Evolutionary conservation across 345 rosid genomes (phyloP).

Genomic region (Ceriops decandra): DNA sequence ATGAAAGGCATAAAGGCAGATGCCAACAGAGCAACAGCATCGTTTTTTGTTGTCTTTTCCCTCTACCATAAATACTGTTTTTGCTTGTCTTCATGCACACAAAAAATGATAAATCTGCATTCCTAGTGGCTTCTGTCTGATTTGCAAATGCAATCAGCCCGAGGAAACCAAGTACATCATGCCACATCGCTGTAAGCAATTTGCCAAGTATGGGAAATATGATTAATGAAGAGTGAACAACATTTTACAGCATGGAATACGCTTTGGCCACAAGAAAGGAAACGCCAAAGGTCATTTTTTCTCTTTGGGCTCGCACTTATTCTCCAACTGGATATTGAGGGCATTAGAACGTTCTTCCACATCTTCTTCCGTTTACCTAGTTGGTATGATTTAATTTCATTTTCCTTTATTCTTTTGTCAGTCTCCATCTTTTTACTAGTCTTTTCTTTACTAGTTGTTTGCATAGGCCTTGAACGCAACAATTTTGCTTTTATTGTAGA

Average conservation of each 20-base stretch:
- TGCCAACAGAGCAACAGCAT: too few species aligned
- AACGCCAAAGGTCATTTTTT: conserved; percentile 89
- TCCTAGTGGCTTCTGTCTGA: too few species aligned
- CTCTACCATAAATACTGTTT: too few species aligned
- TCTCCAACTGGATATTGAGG: conserved; percentile 72
- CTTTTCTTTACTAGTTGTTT: background rate
- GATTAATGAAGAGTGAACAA: conserved; percentile 7
- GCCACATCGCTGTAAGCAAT: too few species aligned
- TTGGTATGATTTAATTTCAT: conserved; percentile 47
- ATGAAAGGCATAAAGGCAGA: too few species aligned
- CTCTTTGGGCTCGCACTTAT: conserved; percentile 93
- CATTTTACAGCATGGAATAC: conserved; percentile 76
- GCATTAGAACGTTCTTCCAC: conserved; percentile 71
- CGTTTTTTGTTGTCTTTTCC: too few species aligned
- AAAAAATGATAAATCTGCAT: too few species aligned
- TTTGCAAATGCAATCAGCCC: too few species aligned
- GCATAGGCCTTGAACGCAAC: too few species aligned
- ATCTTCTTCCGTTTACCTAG: conserved; percentile 83
- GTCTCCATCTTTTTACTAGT: background rate
- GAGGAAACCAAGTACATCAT: too few species aligned
- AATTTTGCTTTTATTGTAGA: too few species aligned
- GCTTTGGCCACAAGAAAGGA: conserved; percentile 94
- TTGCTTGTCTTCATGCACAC: too few species aligned
- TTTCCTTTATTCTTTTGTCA: background rate
- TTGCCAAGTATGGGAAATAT: conserved; percentile 3